Evolutionary conservation across 768 basidiomycete species (phyloP).

Genomic region (Tricholoma matsutake): DNA sequence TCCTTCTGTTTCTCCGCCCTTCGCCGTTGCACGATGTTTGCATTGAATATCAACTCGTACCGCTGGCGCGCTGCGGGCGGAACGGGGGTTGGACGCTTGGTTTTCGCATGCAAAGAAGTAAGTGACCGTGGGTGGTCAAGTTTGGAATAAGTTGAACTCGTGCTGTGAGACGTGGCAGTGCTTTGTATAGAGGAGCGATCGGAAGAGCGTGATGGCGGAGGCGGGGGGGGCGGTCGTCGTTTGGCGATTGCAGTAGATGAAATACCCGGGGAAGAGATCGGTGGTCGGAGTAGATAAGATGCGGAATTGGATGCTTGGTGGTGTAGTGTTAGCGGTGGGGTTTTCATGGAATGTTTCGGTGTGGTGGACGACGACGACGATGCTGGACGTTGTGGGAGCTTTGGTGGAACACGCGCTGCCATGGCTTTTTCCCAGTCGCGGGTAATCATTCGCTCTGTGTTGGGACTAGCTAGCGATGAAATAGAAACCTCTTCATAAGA

Average conservation of each 20-base stretch:
- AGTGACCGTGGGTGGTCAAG: conserved; percentile 14
- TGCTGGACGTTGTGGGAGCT: conserved; percentile 45
- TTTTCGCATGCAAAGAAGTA: conserved; percentile 20
- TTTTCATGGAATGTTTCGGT: conserved; percentile 19
- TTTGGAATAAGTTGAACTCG: conserved; percentile 29
- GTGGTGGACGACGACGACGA: conserved; percentile 19
- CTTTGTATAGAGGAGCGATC: conserved; percentile 66
- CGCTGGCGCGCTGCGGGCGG: conserved; percentile 61
- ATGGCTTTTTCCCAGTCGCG: conserved; percentile 52
- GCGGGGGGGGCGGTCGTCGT: conserved; percentile 38
- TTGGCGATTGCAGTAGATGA: conserved; percentile 35
- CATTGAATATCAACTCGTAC: conserved; percentile 65
- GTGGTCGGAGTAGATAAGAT: conserved; percentile 18
- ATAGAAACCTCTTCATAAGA: conserved; percentile 71
- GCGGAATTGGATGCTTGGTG: conserved; percentile 9
- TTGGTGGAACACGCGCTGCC: conserved; percentile 39
- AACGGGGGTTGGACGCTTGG: conserved; percentile 60
- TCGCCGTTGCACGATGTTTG: conserved; percentile 52
- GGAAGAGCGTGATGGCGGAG: conserved; percentile 47
- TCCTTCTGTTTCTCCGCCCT: conserved; percentile 34
- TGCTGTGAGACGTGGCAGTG: conserved; percentile 36
- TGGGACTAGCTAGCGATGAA: conserved; percentile 52
- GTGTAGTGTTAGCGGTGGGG: conserved; percentile 26
- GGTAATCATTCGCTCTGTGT: conserved; percentile 38
- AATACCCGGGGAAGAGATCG: conserved; percentile 28